Conservation (phyloP, 2,329 filamentous ascomycete genomes). For the Penicillium sp. region DNA sequence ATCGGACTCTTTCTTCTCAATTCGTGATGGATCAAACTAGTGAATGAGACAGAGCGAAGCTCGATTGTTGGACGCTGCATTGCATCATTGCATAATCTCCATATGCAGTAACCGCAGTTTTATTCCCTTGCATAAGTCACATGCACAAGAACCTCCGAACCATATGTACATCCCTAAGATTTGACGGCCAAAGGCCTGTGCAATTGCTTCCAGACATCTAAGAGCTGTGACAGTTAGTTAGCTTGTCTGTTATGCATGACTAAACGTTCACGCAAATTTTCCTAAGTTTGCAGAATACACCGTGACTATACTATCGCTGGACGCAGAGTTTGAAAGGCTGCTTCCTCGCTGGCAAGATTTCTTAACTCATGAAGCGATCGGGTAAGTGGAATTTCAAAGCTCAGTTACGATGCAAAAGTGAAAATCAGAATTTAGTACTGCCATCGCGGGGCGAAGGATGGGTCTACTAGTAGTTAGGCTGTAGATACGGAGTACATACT, state of each 20-base stretch:
- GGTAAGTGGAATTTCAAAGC: neutral
- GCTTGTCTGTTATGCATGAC: neutral
- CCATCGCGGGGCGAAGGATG: neutral
- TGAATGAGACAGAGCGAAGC: neutral
- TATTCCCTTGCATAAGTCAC: neutral
- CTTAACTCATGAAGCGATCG: no score
- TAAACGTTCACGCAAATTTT: neutral
- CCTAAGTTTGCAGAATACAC: no score
- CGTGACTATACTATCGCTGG: no score
- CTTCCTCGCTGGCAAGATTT: no score
- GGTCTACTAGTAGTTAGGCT: neutral
- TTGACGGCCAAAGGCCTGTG: neutral
- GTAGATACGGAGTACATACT: neutral
- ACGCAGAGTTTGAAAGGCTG: no score
- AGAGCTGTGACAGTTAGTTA: neutral
- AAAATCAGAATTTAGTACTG: neutral
- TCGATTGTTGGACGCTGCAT: neutral
- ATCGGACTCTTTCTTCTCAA: neutral
- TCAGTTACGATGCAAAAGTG: neutral
- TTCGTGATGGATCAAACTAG: neutral
- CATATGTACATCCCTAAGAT: neutral
- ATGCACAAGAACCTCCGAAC: neutral
- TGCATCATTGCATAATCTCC: conserved; percentile 6
- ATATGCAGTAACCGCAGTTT: neutral
- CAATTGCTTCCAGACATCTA: neutral